Evolutionary conservation across 1,284 basidiomycete genomes (phyloP), one percentile per base, ranked within the genome.

Genomic region (Bjerkandera adusta): DNA sequence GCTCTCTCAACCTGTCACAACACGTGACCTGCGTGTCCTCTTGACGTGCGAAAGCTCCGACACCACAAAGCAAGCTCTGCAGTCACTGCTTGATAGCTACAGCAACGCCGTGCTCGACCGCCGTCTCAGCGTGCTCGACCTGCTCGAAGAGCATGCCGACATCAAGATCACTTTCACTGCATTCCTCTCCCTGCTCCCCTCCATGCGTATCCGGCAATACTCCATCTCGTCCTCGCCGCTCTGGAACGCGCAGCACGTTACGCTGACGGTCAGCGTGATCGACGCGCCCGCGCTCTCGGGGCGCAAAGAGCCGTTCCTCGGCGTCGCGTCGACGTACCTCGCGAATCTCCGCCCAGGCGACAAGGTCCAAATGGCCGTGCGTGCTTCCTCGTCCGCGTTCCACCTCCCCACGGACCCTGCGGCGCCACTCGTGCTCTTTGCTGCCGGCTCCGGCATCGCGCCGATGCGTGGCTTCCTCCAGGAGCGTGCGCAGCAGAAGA

Each of bases 401-500:
- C 72, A 74, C 58, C 70, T 69, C 18, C 75, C 76, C 1, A 52
- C 61, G 1, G 71, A 77, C 52, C 70, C 70, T 3, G 39, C 52
- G 4, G 56, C 65, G 6, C 75, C 76, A 0, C 61, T 79, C 21
- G 64, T 77, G 20, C 71, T 77, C 68, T 70, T 74, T 57, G 70
- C 68, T 38, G 72, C 72, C 18, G 77, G 77, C 6, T 68, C 71
- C 1, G 76, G 77, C 0, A 55, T 79, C 22, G 76, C 76, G 8
- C 76, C 77, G 1, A 75, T 79, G 68, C 68, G 73, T 15, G 75
- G 74, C 1, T 79, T 79, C 63, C 64, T 79, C 21, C 72, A 76
- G 55, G 76, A 78, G 55, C 70, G 76, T 20, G 75, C 74, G 12
- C 60, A 68, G 49, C 75, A 77, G 60, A 70, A 67, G 53, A 51